Evolutionary conservation across 2,329 filamentous ascomycete species (phyloP).

Genomic region (Ascochyta clinopodiicola): DNA sequence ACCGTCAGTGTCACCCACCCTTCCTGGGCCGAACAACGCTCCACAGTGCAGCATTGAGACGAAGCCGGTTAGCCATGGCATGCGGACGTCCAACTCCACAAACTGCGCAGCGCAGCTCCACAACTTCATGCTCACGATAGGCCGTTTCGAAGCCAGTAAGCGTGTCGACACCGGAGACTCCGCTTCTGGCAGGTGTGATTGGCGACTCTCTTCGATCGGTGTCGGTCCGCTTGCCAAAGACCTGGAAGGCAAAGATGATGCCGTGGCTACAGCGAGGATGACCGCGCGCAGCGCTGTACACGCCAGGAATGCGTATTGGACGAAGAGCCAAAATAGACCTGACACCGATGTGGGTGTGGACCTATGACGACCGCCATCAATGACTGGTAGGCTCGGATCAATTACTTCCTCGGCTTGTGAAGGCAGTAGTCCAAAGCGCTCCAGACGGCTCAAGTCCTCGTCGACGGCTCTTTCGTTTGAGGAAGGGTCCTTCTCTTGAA

Average conservation of each 20-base stretch:
- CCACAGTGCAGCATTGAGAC: conserved; percentile 79
- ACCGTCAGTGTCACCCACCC: conserved; percentile 75
- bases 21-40: conserved; percentile 75
- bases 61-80: conserved; percentile 87
- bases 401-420: conserved; percentile 37
- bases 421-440: conserved; percentile 63
- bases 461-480: conserved; percentile 34
- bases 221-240: conserved; percentile 42
- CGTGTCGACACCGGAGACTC: conserved; percentile 44
- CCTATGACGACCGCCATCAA: conserved; percentile 26
- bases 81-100: conserved; percentile 75
- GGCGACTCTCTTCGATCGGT: conserved; percentile 37
- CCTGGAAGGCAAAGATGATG: conserved; percentile 70
- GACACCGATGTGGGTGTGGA: conserved; percentile 28
- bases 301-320: conserved; percentile 58
- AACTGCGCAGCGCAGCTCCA: conserved; percentile 78
- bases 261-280: conserved; percentile 68
- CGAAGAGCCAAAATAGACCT: conserved; percentile 60
- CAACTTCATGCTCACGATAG: conserved; percentile 77
- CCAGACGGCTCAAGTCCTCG: conserved; percentile 54
- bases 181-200: conserved; percentile 37
- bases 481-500: conserved; percentile 36
- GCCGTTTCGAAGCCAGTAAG: conserved; percentile 55
- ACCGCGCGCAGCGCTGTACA: conserved; percentile 72
- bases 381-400: conserved; percentile 23